phyloP scores from a whole-genome alignment of 1,139 yeast genomes.

The Candida sojae region DNA sequence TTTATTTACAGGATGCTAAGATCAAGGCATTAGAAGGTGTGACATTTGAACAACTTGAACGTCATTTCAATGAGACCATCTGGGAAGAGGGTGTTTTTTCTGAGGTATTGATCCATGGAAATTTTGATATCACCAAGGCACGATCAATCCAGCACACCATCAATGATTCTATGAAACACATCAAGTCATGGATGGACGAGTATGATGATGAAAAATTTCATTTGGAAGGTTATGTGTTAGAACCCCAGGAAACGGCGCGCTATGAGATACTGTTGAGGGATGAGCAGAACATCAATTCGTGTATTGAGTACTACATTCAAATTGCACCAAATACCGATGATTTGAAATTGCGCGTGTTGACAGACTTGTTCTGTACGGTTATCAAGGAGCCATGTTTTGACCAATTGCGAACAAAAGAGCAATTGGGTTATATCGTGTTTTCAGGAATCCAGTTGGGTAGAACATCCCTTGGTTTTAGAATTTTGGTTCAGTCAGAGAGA shows the following conservation, averaged over 20 bases:
- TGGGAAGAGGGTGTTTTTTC: conserved; percentile 54
- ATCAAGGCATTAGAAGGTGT: conserved; percentile 49
- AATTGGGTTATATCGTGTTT: conserved; percentile 81
- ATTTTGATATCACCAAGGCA: conserved; percentile 61
- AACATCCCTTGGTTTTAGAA: conserved; percentile 73
- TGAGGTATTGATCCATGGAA: conserved; percentile 81
- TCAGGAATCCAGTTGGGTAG: conserved; percentile 70
- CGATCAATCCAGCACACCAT: conserved; percentile 24
- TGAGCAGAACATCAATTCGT: conserved; percentile 74
- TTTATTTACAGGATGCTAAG: conserved; percentile 68
- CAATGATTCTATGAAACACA: conserved; percentile 19
- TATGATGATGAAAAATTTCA: conserved; percentile 29
- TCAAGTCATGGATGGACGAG: conserved; percentile 41
- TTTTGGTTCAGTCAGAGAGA: conserved; percentile 86
- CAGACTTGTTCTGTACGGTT: conserved; percentile 71
- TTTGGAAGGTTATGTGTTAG: conserved; percentile 40
- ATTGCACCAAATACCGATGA: conserved; percentile 50
- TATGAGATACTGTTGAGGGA: conserved; percentile 61
- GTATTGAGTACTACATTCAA: conserved; percentile 78
- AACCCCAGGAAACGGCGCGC: conserved; percentile 43
- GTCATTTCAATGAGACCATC: conserved; percentile 41
- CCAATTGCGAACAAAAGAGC: conserved; percentile 89
- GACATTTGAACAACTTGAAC: conserved; percentile 49
- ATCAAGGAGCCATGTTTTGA: conserved; percentile 87
- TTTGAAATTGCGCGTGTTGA: conserved; percentile 39